These are phyloP conservation scores for Phytophthora fragariae DNA, from an alignment of 352 stramenopile genomes.

Conservation along the genomic window DNA sequence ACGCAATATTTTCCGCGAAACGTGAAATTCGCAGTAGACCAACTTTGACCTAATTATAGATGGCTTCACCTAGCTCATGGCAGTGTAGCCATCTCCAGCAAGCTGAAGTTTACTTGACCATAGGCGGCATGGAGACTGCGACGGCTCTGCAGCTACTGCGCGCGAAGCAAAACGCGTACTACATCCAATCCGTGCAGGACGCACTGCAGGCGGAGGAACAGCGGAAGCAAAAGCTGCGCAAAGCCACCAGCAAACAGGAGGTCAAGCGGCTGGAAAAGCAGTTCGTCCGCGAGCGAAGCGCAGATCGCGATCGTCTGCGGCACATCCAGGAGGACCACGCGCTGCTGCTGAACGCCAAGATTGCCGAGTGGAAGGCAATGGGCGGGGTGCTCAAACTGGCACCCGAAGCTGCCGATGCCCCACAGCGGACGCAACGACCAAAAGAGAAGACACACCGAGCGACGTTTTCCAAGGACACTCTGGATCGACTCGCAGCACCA, in stretches of 20 bases:
- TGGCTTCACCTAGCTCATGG: neutral
- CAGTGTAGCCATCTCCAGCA: constrained; percentile 10
- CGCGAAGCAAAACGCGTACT: constrained; percentile 48
- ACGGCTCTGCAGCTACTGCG: constrained; percentile 31
- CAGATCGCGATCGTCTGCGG: constrained; percentile 57
- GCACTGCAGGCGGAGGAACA: constrained; percentile 62
- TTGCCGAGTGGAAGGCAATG: constrained; percentile 58
- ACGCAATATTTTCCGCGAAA: neutral
- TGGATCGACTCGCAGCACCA: constrained; percentile 52
- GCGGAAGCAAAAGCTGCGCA: constrained; percentile 53
- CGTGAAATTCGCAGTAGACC: constrained; percentile 2
- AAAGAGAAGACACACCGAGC: constrained; percentile 36
- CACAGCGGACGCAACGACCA: neutral
- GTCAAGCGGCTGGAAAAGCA: constrained; percentile 59
- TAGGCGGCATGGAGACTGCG: constrained; percentile 19
- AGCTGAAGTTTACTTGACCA: neutral
- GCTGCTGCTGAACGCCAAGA: constrained; percentile 58
- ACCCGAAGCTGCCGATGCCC: constrained; percentile 2
- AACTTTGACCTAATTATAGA: constrained; percentile 9
- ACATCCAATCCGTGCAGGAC: constrained; percentile 62
- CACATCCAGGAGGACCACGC: constrained; percentile 73
- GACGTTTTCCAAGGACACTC: constrained; percentile 51
- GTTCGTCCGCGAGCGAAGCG: constrained; percentile 54
- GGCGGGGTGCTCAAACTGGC: constrained; percentile 26
- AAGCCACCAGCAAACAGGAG: constrained; percentile 48